Evolutionary conservation across 352 stramenopile genomes (phyloP), one percentile per base, ranked within the genome.

Genomic region (Thalassiosira ordinaria): DNA sequence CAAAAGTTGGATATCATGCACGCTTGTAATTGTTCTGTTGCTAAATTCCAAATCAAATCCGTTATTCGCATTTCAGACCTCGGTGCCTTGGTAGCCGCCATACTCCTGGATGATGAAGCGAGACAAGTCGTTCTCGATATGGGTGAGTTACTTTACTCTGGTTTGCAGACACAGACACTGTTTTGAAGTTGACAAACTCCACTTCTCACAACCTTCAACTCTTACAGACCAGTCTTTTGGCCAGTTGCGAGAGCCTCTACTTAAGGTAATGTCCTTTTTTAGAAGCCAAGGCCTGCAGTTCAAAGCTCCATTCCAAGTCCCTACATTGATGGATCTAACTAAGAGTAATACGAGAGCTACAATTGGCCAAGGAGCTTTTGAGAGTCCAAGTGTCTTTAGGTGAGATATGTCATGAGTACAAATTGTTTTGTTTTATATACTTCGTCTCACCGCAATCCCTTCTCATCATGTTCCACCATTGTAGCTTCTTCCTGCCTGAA

Each of bases 91-190:
- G 31, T 89, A 26, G 85, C 89, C 13, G 85, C 82, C 26, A 82
- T 92, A 29, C 27, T 94, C 27, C 59, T 92, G 5, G 83, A 94
- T 61, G 59, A 39, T 18, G 89, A 94, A 55, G 64, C 85, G 11
- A 16, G 68, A 7, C 44, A 46, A 6, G 3, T 53, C 1, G 55
- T 88, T 0, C 39, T 94, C 1, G 83, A 89, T 66, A n/a, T n/a
- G n/a, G n/a, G n/a, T n/a, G n/a, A n/a, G n/a, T n/a, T n/a, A n/a
- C n/a, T n/a, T n/a, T n/a, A n/a, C n/a, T n/a, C n/a, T n/a, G n/a
- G n/a, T n/a, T n/a, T n/a, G n/a, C n/a, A n/a, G n/a, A n/a, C n/a
- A n/a, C n/a, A n/a, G n/a, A n/a, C n/a, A n/a, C n/a, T n/a, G n/a
- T n/a, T n/a, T n/a, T n/a, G n/a, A n/a, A n/a, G n/a, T n/a, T n/a